Evolutionary conservation across 495 filamentous ascomycete species (phyloP).

Genomic region (Penicillium ochrochloron): DNA sequence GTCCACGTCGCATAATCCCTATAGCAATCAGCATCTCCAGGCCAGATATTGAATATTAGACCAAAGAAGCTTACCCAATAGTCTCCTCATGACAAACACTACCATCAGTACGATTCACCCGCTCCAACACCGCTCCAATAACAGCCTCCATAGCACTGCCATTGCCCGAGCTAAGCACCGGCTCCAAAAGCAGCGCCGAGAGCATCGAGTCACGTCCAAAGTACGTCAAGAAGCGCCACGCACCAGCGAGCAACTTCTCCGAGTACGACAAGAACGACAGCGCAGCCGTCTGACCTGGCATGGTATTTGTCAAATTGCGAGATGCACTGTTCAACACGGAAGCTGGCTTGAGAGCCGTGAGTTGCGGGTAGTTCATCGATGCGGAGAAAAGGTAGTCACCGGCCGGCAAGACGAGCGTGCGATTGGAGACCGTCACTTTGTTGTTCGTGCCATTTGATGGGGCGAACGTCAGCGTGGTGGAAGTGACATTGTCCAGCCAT

Average conservation of each 20-base stretch:
- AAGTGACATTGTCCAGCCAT: slow-evolving; percentile 66
- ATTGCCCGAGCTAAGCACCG: slow-evolving; percentile 60
- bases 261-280: slow-evolving; percentile 67
- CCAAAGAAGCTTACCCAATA: slow-evolving; percentile 60
- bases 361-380: slow-evolving; percentile 64
- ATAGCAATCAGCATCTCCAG: neutral
- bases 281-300: slow-evolving; percentile 52
- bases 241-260: slow-evolving; percentile 63
- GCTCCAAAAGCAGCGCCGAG: slow-evolving; percentile 58
- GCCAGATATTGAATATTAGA: too few species aligned
- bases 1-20: slow-evolving; percentile 65
- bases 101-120: slow-evolving; percentile 62
- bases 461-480: slow-evolving; percentile 47
- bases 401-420: slow-evolving; percentile 48
- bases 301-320: slow-evolving; percentile 46
- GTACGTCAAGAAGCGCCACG: slow-evolving; percentile 71
- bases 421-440: slow-evolving; percentile 42
- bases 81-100: slow-evolving; percentile 68
- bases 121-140: slow-evolving; percentile 61
- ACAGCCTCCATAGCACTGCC: slow-evolving; percentile 64
- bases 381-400: slow-evolving; percentile 64
- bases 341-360: slow-evolving; percentile 52
- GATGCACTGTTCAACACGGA: slow-evolving; percentile 56
- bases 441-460: slow-evolving; percentile 39
- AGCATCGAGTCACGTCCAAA: slow-evolving; percentile 71